phyloP scores from a whole-genome alignment of 768 basidiomycete species.

The Chalciporus sphaerocephalus region DNA sequence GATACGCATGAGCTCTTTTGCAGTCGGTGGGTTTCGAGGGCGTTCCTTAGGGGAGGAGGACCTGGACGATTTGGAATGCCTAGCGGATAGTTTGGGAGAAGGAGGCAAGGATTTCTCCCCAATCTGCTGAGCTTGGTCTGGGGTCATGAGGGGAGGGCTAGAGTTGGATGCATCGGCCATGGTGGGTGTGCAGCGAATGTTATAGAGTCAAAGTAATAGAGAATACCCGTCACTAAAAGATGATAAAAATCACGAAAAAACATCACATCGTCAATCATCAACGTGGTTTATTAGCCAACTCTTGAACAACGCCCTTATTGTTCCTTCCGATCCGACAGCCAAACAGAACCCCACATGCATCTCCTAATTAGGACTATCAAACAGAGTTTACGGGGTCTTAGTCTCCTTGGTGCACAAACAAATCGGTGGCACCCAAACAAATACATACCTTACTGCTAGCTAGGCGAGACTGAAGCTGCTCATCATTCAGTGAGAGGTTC shows the following conservation, averaged over 20 bases:
- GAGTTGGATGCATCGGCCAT: constrained; percentile 11
- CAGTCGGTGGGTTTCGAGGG: constrained; percentile 19
- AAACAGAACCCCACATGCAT: constrained; percentile 15
- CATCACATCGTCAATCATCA: background rate
- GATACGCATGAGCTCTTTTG: constrained; percentile 40
- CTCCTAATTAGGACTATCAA: constrained; percentile 3
- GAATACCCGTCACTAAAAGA: constrained; percentile 7
- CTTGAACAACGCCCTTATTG: constrained; percentile 18
- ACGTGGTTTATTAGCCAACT: constrained; percentile 1
- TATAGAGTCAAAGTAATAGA: constrained; percentile 1
- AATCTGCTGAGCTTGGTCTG: constrained; percentile 1
- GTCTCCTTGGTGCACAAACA: background rate
- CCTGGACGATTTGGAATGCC: constrained; percentile 19
- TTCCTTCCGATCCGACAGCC: constrained; percentile 3
- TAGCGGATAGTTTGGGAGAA: constrained; percentile 16
- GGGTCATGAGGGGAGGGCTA: constrained; percentile 15
- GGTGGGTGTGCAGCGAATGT: constrained; percentile 2
- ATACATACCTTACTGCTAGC: no score
- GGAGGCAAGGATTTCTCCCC: constrained; percentile 19
- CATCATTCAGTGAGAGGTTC: no score
- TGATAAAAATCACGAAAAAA: background rate
- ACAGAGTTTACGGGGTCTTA: constrained; percentile 21
- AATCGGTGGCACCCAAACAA: background rate
- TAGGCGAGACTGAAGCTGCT: no score
- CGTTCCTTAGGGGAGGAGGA: constrained; percentile 21